phyloP scores from a whole-genome alignment of 2,329 filamentous ascomycete species.

The Fusarium sterilihyphosum region DNA sequence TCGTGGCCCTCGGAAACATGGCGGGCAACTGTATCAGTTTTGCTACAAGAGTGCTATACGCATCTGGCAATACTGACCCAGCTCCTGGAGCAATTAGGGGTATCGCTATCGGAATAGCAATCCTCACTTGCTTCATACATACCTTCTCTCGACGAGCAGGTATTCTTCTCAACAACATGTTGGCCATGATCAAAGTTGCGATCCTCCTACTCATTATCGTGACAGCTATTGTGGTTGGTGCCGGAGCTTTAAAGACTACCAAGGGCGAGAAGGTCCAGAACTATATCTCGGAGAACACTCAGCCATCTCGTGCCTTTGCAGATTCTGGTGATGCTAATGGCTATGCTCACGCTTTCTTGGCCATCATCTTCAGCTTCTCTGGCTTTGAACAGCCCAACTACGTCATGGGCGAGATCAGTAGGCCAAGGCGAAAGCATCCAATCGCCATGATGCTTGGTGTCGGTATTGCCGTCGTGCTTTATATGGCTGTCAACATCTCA shows the following conservation, averaged over 20 bases:
- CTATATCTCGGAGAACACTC: conserved; percentile 42
- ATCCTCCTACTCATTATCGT: conserved; percentile 58
- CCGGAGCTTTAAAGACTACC: conserved; percentile 35
- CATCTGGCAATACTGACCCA: conserved; percentile 44
- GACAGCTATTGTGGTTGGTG: conserved; percentile 47
- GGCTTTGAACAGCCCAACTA: conserved; percentile 54
- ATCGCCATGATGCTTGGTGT: conserved; percentile 46
- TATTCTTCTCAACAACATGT: conserved; percentile 60
- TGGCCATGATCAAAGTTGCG: conserved; percentile 60
- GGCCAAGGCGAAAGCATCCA: conserved; percentile 47
- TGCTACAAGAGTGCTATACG: conserved; percentile 52
- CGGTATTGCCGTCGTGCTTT: conserved; percentile 45
- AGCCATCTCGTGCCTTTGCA: conserved; percentile 38
- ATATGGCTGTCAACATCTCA: conserved; percentile 51
- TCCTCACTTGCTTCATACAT: conserved; percentile 59
- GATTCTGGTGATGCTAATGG: conserved; percentile 43
- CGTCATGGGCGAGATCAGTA: conserved; percentile 48
- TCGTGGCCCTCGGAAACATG: conserved; percentile 59
- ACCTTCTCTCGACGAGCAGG: conserved; percentile 59
- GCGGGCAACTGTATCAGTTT: conserved; percentile 60
- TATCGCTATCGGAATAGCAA: conserved; percentile 57
- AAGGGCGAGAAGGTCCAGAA: conserved; percentile 32
- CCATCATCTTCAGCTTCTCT: conserved; percentile 53
- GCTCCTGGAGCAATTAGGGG: conserved; percentile 52
- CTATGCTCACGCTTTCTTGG: conserved; percentile 53